phyloP scores from a whole-genome alignment of 202 grass and related monocot species.

The Carex arenaria region DNA sequence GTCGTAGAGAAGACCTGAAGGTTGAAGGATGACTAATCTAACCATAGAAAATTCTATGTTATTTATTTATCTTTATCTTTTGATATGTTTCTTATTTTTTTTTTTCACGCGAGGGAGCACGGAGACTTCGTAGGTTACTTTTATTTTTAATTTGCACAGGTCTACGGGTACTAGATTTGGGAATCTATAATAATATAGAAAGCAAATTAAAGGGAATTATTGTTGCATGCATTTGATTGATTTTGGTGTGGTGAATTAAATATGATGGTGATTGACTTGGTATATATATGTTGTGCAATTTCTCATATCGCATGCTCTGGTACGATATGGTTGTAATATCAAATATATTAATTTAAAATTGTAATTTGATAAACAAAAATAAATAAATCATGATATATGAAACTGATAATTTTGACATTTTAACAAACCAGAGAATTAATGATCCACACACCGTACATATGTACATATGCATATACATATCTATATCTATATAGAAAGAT shows the following conservation, averaged over 20 bases:
- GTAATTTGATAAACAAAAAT: no score
- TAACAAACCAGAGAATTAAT: no score
- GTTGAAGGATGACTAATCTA: conserved; percentile 24
- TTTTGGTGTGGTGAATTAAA: not conserved
- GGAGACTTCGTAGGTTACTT: not conserved
- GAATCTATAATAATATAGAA: not conserved
- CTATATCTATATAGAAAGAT: no score
- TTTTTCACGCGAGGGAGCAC: not conserved
- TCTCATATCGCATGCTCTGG: not conserved
- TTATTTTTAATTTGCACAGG: not conserved
- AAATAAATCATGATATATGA: no score
- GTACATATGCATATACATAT: no score
- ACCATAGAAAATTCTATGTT: conserved; percentile 12
- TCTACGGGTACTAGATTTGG: not conserved
- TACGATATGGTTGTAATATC: not conserved
- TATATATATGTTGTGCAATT: not conserved
- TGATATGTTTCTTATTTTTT: not conserved
- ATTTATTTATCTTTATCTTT: not conserved
- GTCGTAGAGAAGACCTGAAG: conserved; percentile 34
- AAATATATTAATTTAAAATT: not conserved
- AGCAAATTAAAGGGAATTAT: not conserved
- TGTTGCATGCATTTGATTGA: not conserved
- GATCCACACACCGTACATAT: no score
- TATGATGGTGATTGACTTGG: not conserved
- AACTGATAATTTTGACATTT: no score